Evolutionary conservation across 2,329 filamentous ascomycete genomes (phyloP).

Genomic region (Phialophora tarda): DNA sequence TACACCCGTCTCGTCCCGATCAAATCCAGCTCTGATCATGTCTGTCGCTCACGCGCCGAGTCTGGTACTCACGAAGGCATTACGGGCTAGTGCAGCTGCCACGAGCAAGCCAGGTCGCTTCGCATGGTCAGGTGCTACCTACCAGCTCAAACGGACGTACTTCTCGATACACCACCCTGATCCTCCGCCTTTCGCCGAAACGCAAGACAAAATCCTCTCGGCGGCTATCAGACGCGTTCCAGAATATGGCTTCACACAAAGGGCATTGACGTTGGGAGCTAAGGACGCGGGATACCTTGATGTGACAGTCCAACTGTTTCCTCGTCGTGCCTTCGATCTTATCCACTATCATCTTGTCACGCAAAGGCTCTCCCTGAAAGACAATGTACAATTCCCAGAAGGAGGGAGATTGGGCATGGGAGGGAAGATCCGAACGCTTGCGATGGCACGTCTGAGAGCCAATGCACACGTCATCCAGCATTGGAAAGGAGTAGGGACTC

Average conservation of each 20-base stretch:
- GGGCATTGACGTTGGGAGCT: constrained; percentile 76
- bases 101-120: neutral
- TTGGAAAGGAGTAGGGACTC: constrained; percentile 79
- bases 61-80: neutral
- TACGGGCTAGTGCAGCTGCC: neutral
- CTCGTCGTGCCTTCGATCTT: constrained; percentile 78
- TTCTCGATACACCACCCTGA: constrained; percentile 75
- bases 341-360: constrained; percentile 77
- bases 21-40: constrained; percentile 6
- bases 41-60: neutral
- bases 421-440: constrained; percentile 70
- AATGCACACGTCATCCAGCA: constrained; percentile 74
- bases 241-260: constrained; percentile 77
- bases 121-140: neutral
- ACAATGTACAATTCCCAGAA: constrained; percentile 48
- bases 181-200: constrained; percentile 67
- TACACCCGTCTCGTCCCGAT: constrained; percentile 3
- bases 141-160: constrained; percentile 54
- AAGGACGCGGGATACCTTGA: constrained; percentile 85
- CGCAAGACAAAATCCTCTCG: constrained; percentile 77
- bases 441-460: constrained; percentile 76
- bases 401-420: constrained; percentile 55
- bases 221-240: constrained; percentile 82
- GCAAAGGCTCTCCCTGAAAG: constrained; percentile 65
- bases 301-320: constrained; percentile 81